Percentiles rank a stretch among this genome's conserved stretches.
phyloP scores from a whole-genome alignment of 2,329 filamentous ascomycete genomes.

The Cercospora sesami region DNA sequence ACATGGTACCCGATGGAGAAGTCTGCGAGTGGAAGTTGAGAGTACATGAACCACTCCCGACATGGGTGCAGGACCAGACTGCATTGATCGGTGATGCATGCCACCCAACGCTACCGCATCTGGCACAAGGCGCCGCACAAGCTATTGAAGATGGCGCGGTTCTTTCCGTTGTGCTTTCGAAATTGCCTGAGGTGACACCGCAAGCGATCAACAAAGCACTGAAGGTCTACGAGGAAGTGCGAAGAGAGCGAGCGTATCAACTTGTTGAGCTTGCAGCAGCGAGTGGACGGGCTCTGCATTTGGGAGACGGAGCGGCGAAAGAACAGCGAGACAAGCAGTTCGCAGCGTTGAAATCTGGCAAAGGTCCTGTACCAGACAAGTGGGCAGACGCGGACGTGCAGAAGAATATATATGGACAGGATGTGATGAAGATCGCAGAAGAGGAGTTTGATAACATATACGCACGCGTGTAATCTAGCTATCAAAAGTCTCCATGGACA shows the following conservation, averaged over 20 bases:
- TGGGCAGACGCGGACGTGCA: slow-evolving; percentile 56
- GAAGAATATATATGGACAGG: slow-evolving; percentile 50
- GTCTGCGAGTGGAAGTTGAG: slow-evolving; percentile 67
- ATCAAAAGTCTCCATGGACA: neutral
- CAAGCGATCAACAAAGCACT: slow-evolving; percentile 55
- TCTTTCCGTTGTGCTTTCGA: slow-evolving; percentile 53
- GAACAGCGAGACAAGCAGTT: slow-evolving; percentile 60
- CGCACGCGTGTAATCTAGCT: slow-evolving; percentile 27
- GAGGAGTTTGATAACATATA: slow-evolving; percentile 44
- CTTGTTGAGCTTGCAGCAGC: slow-evolving; percentile 59
- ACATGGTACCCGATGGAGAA: slow-evolving; percentile 63
- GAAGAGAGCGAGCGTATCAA: slow-evolving; percentile 58
- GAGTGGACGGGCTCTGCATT: slow-evolving; percentile 55
- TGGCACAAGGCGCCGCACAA: slow-evolving; percentile 65
- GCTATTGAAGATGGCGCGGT: slow-evolving; percentile 65
- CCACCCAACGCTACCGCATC: slow-evolving; percentile 64
- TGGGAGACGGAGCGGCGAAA: slow-evolving; percentile 60
- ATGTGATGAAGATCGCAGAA: slow-evolving; percentile 49
- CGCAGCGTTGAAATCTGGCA: slow-evolving; percentile 45
- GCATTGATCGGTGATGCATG: slow-evolving; percentile 62
- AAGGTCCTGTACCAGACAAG: slow-evolving; percentile 51
- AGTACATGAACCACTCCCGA: slow-evolving; percentile 61
- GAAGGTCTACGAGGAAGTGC: slow-evolving; percentile 56
- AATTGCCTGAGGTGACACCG: slow-evolving; percentile 49
- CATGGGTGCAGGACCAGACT: slow-evolving; percentile 58